Evolutionary conservation across 2,329 filamentous ascomycete genomes (phyloP), one percentile per base, ranked within the genome.

Genomic region (Ophiognomonia clavigignenti-juglandacearum): DNA sequence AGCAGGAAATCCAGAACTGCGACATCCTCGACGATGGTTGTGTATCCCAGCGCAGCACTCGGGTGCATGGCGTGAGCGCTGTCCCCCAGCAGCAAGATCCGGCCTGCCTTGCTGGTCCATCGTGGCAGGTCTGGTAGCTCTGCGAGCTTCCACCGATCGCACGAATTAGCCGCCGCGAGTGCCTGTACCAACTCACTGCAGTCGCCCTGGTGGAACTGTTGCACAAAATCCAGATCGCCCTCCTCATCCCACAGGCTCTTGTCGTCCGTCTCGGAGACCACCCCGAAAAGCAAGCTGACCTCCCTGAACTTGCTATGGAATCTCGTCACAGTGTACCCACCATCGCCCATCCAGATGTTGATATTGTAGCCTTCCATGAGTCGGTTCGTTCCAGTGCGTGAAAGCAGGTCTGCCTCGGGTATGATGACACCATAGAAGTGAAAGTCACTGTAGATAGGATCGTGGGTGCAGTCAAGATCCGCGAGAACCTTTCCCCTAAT

Each of bases 401-500:
- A 2, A 10, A 10, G 24, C 19, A 56, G 37, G 4, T 53, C 35
- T 14, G 44, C 29, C 10, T 27, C 43, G 6, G 26, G 19, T 16
- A 57, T 32, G 19, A 40, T 27, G 20, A 53, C 41, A 27, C 54
- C 52, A 13, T 58, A 58, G 10, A 56, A 49, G 1, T 56, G 54
- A 8, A 40, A 39, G 11, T 52, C 40, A 19, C 54, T 54, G 43
- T 56, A 11, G 13, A 51, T 35, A 1, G 56, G 56, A 4, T 56
- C 51, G 26, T 43, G 35, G 45, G 31, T n/a, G 19, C 40, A 26
- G 22, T 16, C 10, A 4, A 45, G n/a, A 19, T 52, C 43, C 1
- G 51, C 37, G 3, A 69, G 59, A 27, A 70, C 65, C 11, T 69
- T 59, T 50, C 66, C 66, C 14, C 70, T 57, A 1, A 68, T 69